A percentile compares a stretch with the other conserved stretches of the same genome.
phyloP scores from a whole-genome alignment of 1,139 yeast species.

The Pichia sp. region DNA sequence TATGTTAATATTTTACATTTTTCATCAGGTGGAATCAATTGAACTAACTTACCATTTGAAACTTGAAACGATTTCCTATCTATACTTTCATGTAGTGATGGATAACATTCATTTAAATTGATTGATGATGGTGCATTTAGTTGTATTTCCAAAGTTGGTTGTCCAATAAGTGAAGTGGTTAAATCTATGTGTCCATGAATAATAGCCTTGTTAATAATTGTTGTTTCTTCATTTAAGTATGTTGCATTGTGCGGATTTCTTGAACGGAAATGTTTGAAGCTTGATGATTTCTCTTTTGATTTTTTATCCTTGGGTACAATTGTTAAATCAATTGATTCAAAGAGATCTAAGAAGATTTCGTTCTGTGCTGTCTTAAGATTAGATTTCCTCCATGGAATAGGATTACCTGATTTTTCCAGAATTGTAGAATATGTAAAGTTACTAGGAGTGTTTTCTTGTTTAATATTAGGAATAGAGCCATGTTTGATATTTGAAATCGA shows the following conservation, averaged over 20 bases:
- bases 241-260: background rate
- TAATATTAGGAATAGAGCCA: slow-evolving; percentile 12
- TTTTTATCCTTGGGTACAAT: slow-evolving; percentile 26
- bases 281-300: background rate
- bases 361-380: slow-evolving; percentile 63
- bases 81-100: slow-evolving; percentile 57
- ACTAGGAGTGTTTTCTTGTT: background rate
- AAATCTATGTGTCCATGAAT: slow-evolving; percentile 61
- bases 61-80: slow-evolving; percentile 40
- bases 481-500: slow-evolving; percentile 24
- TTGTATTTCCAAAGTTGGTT: slow-evolving; percentile 60
- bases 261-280: background rate
- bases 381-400: slow-evolving; percentile 68
- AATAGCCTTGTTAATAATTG: slow-evolving; percentile 33
- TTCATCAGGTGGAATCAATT: slow-evolving; percentile 90
- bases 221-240: background rate
- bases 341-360: slow-evolving; percentile 75
- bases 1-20: slow-evolving; percentile 59
- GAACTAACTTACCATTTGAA: slow-evolving; percentile 36
- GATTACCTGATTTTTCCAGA: slow-evolving; percentile 28
- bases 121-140: slow-evolving; percentile 41
- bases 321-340: slow-evolving; percentile 50
- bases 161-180: slow-evolving; percentile 64
- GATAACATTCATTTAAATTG: slow-evolving; percentile 33
- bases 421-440: slow-evolving; percentile 16